phyloP scores from a whole-genome alignment of 108 stramenopile genomes.

The Nitzschia sp. region DNA sequence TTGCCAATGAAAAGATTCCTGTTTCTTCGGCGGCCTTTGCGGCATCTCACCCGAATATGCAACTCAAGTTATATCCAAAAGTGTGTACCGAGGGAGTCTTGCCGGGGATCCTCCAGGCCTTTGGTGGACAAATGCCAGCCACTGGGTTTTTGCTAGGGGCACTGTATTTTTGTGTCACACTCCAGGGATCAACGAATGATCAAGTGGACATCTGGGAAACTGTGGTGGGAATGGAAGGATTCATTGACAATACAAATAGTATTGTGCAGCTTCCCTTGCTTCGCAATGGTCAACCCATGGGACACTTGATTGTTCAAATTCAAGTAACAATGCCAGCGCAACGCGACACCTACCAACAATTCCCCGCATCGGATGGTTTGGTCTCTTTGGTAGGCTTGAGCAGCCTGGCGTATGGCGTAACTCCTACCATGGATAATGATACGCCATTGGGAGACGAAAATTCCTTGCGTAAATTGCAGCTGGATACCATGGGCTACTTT shows the following conservation, averaged over 20 bases:
- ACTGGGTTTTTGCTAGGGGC: conserved; percentile 51
- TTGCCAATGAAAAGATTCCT: conserved; percentile 32
- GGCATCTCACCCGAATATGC: not conserved
- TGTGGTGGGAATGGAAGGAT: conserved; percentile 31
- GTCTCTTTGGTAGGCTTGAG: conserved; percentile 68
- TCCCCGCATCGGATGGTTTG: conserved; percentile 53
- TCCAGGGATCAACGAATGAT: conserved; percentile 3
- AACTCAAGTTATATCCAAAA: conserved; percentile 45
- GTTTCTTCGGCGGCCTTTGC: conserved; percentile 12
- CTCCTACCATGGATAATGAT: conserved; percentile 44
- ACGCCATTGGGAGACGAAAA: conserved; percentile 2
- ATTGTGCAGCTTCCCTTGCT: conserved; percentile 49
- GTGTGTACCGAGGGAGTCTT: conserved; percentile 39
- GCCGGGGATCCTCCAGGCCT: conserved; percentile 41
- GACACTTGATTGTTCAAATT: conserved; percentile 53
- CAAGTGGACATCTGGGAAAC: conserved; percentile 42
- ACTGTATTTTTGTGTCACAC: conserved; percentile 17
- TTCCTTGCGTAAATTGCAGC: conserved; percentile 55
- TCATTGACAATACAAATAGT: conserved; percentile 13
- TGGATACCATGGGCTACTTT: conserved; percentile 83
- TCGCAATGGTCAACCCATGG: conserved; percentile 42
- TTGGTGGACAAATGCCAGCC: conserved; percentile 44
- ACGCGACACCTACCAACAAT: not conserved
- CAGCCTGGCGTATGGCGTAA: conserved; percentile 48
- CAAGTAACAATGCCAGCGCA: conserved; percentile 43